phyloP scores from a whole-genome alignment of 1,284 basidiomycete genomes.

The Ganoderma lingzhi region DNA sequence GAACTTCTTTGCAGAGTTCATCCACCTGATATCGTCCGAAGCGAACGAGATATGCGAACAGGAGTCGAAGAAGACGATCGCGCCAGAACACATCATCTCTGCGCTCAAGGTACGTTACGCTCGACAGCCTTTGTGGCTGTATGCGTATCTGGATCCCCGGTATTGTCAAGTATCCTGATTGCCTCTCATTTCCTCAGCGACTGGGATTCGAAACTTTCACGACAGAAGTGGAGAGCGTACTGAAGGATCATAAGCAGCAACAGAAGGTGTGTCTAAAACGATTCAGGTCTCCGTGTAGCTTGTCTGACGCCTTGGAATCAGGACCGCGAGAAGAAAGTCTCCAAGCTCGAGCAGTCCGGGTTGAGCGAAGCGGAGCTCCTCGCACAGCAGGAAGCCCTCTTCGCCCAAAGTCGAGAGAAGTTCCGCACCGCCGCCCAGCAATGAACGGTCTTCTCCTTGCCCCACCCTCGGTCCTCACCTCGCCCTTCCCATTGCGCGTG shows the following conservation, averaged over 20 bases:
- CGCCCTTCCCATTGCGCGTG: background rate
- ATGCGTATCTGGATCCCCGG: background rate
- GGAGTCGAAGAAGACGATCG: constrained; percentile 99
- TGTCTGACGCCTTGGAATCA: constrained; percentile 38
- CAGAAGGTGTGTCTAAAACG: constrained; percentile 74
- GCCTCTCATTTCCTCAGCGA: constrained; percentile 53
- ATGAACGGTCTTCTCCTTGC: constrained; percentile 20
- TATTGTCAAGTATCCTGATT: constrained; percentile 12
- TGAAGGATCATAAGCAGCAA: constrained; percentile 95
- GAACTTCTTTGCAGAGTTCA: constrained; percentile 80
- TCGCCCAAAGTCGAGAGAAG: constrained; percentile 86
- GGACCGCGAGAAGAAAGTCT: constrained; percentile 90
- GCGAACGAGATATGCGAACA: constrained; percentile 98
- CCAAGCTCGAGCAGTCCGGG: constrained; percentile 90
- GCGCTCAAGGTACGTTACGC: constrained; percentile 78
- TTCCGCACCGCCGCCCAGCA: constrained; percentile 61
- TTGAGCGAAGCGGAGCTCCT: constrained; percentile 92
- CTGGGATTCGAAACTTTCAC: constrained; percentile 92
- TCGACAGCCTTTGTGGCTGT: background rate
- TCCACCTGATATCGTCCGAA: constrained; percentile 96
- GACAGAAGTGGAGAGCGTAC: constrained; percentile 89
- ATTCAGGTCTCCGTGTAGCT: constrained; percentile 14
- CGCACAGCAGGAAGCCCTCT: constrained; percentile 89
- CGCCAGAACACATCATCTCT: constrained; percentile 95
- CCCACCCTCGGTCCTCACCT: constrained; percentile 1